Evolutionary conservation across 2,329 filamentous ascomycete species (phyloP).

Genomic region (Hypocreales sp.): DNA sequence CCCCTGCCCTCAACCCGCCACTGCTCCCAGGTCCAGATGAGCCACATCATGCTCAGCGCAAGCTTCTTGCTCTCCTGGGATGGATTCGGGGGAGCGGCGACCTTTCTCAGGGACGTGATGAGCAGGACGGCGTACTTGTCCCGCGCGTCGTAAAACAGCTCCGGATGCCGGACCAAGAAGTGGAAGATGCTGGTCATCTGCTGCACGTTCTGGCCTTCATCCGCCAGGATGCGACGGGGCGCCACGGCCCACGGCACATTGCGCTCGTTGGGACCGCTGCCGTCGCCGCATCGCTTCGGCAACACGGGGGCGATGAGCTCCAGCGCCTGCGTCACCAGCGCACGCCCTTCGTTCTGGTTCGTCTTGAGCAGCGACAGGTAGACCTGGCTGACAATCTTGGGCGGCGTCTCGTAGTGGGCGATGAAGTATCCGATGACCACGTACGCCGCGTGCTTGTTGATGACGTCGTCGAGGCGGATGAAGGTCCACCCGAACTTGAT

Average conservation of each 20-base stretch:
- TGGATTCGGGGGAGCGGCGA: slow-evolving; percentile 67
- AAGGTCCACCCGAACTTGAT: slow-evolving; percentile 99
- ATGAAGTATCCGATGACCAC: slow-evolving; percentile 97
- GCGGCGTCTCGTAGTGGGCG: slow-evolving; percentile 85
- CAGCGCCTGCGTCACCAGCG: slow-evolving; percentile 82
- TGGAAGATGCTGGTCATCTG: slow-evolving; percentile 97
- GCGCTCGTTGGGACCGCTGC: slow-evolving; percentile 48
- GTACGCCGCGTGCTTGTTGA: slow-evolving; percentile 97
- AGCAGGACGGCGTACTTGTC: slow-evolving; percentile 85
- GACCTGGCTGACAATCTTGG: slow-evolving; percentile 91
- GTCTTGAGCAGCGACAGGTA: slow-evolving; percentile 84
- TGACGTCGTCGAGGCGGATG: slow-evolving; percentile 93
- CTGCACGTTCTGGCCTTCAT: slow-evolving; percentile 88
- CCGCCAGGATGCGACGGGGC: slow-evolving; percentile 77
- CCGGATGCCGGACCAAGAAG: slow-evolving; percentile 82
- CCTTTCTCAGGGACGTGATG: slow-evolving; percentile 76
- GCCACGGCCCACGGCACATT: slow-evolving; percentile 81
- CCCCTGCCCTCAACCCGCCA: slow-evolving; percentile 52
- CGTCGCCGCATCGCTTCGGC: slow-evolving; percentile 62
- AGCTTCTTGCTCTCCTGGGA: slow-evolving; percentile 87
- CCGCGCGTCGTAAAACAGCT: slow-evolving; percentile 86
- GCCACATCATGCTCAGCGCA: slow-evolving; percentile 74
- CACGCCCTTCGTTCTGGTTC: slow-evolving; percentile 86
- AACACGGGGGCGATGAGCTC: slow-evolving; percentile 92
- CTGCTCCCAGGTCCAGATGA: slow-evolving; percentile 90